Evolutionary conservation across 1,139 yeast genomes (phyloP).

Genomic region (Groenewaldozyma auringiensis): DNA sequence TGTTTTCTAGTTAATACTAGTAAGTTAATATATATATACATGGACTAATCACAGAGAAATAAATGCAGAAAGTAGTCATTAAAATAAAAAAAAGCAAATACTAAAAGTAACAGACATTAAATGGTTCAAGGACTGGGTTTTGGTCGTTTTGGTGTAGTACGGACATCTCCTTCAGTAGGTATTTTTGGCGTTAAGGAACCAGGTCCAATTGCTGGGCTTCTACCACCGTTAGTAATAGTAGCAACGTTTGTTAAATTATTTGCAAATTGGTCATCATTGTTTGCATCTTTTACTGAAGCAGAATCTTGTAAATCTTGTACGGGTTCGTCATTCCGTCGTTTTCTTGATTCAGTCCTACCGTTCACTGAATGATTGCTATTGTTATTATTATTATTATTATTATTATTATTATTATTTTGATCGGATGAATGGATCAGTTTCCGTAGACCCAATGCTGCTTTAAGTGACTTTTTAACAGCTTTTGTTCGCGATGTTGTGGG

Average conservation of each 20-base stretch:
- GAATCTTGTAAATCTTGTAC: not conserved
- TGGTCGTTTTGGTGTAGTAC: not conserved
- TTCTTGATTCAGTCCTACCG: constrained; percentile 2
- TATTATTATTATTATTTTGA: too few species aligned
- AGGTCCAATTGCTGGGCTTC: not conserved
- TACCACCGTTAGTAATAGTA: not conserved
- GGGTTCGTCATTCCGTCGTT: constrained; percentile 1
- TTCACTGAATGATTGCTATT: too few species aligned
- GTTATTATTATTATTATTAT: too few species aligned
- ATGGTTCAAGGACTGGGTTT: not conserved
- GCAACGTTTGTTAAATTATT: not conserved
- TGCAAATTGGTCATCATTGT: too few species aligned
- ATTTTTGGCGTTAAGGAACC: not conserved
- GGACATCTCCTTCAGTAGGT: not conserved
- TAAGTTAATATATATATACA: too few species aligned
- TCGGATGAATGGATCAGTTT: not conserved
- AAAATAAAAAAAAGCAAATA: not conserved
- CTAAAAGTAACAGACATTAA: too few species aligned
- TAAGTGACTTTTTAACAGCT: not conserved
- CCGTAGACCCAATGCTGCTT: constrained; percentile 1
- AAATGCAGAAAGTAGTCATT: not conserved
- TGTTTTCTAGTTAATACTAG: too few species aligned
- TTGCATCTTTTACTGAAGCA: not conserved
- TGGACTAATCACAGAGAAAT: not conserved
- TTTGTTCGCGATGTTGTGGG: not conserved